Percentiles rank a stretch among this genome's conserved stretches.
phyloP scores from a whole-genome alignment of 768 basidiomycete species.

The Peribolospora kevripleyi region DNA sequence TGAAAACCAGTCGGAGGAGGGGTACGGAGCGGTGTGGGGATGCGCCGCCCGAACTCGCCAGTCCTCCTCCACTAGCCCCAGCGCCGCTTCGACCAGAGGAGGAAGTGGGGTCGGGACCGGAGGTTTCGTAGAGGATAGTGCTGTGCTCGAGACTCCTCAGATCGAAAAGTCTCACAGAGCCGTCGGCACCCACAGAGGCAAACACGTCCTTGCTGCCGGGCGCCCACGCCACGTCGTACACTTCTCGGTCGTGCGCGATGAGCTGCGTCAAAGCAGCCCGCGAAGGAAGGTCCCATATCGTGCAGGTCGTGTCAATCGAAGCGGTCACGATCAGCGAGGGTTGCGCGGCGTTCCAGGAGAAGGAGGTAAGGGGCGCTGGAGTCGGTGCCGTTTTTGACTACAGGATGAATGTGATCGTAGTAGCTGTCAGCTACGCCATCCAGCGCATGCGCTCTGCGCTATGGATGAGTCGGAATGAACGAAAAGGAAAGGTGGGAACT shows the following conservation, averaged over 20 bases:
- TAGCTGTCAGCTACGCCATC: neutral
- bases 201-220: conserved; percentile 78
- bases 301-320: conserved; percentile 88
- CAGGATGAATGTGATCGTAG: conserved; percentile 17
- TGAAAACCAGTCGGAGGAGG: conserved; percentile 67
- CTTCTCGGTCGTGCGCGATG: conserved; percentile 72
- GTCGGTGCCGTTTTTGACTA: conserved; percentile 78
- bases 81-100: neutral
- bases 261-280: conserved; percentile 84
- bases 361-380: conserved; percentile 77
- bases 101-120: conserved; percentile 4
- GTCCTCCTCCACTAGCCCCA: conserved; percentile 9
- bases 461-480: neutral
- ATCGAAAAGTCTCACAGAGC: conserved; percentile 86
- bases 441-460: too few relatives aligned
- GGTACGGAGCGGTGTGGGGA: conserved; percentile 38
- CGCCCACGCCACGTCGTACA: conserved; percentile 96
- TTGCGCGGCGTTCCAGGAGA: conserved; percentile 88
- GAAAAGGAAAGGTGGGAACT: neutral
- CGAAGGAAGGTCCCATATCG: conserved; percentile 95
- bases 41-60: conserved; percentile 16
- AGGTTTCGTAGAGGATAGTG: conserved; percentile 77
- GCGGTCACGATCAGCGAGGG: conserved; percentile 85
- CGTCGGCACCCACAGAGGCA: conserved; percentile 93
- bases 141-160: conserved; percentile 89